Conservation (phyloP, 1,139 yeast genomes). For the Taphrina pruni region DNA sequence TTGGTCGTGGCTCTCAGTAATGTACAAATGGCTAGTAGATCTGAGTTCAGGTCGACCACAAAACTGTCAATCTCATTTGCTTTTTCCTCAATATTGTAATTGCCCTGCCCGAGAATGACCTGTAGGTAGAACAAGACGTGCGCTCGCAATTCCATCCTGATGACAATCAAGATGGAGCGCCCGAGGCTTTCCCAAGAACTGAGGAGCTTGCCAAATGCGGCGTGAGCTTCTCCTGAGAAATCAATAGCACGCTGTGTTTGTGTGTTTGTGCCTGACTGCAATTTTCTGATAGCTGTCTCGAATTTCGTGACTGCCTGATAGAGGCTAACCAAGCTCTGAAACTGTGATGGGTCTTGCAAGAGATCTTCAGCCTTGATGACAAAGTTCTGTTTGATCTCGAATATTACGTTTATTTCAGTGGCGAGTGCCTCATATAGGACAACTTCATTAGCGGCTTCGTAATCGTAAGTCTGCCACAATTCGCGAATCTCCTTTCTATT, state of each 20-base stretch:
- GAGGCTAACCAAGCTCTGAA: slow-evolving; percentile 14
- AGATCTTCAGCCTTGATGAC: slow-evolving; percentile 8
- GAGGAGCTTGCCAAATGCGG: slow-evolving; percentile 31
- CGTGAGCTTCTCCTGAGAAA: slow-evolving; percentile 1
- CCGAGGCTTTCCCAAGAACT: slow-evolving; percentile 25
- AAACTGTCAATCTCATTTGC: slow-evolving; percentile 36
- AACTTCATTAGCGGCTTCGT: not conserved
- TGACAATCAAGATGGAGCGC: slow-evolving; percentile 20
- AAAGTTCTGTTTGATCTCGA: slow-evolving; percentile 2
- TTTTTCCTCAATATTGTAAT: slow-evolving; percentile 34
- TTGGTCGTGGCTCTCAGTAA: slow-evolving; percentile 4
- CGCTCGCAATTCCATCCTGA: slow-evolving; percentile 40
- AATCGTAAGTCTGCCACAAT: slow-evolving; percentile 22
- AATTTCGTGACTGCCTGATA: slow-evolving; percentile 19
- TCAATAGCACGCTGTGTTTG: not conserved
- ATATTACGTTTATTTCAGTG: slow-evolving; percentile 5
- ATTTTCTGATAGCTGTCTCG: not conserved
- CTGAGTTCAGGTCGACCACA: slow-evolving; percentile 39
- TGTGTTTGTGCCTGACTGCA: not conserved
- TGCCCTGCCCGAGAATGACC: slow-evolving; percentile 33
- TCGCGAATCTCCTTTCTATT: slow-evolving; percentile 16
- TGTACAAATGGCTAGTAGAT: slow-evolving; percentile 14
- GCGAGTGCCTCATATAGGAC: slow-evolving; percentile 13
- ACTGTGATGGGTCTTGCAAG: slow-evolving; percentile 11
- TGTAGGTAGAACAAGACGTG: slow-evolving; percentile 40